Conservation (phyloP, 345 rosid species). For the sweet orange (Citrus sinensis) region DNA sequence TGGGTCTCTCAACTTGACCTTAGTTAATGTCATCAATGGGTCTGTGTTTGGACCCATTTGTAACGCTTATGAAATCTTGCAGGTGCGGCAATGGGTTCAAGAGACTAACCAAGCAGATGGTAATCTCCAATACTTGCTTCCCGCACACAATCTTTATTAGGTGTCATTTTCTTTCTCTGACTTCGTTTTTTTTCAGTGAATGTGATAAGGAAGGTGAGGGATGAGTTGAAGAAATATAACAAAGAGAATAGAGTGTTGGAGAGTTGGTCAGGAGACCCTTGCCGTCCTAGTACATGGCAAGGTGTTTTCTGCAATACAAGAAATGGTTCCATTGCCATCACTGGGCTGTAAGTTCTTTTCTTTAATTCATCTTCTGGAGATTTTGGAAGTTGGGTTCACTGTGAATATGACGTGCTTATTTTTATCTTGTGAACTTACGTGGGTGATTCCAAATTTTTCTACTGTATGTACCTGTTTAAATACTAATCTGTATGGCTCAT, state of each 20-base stretch:
- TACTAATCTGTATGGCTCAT: not conserved
- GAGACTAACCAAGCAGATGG: conserved; percentile 41
- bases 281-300: conserved; percentile 47
- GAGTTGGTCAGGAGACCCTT: conserved; percentile 77
- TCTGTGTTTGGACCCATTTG: conserved; percentile 53
- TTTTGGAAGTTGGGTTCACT: not conserved
- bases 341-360: conserved; percentile 41
- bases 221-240: conserved; percentile 32
- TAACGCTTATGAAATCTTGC: conserved; percentile 65
- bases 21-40: conserved; percentile 38
- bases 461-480: not conserved
- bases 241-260: conserved; percentile 21
- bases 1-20: conserved; percentile 50
- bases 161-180: not conserved
- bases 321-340: conserved; percentile 33
- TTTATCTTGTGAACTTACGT: not conserved
- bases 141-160: not conserved
- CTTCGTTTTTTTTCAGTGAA: conserved; percentile 29
- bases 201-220: conserved; percentile 28
- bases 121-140: conserved; percentile 15
- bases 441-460: not conserved
- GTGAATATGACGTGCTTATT: not conserved
- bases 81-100: conserved; percentile 27
- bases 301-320: conserved; percentile 41
- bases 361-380: conserved; percentile 7